A percentile compares a stretch with the other conserved stretches of the same genome.
Conservation (phyloP, 352 stramenopile species). For the Globisporangium nunn region DNA sequence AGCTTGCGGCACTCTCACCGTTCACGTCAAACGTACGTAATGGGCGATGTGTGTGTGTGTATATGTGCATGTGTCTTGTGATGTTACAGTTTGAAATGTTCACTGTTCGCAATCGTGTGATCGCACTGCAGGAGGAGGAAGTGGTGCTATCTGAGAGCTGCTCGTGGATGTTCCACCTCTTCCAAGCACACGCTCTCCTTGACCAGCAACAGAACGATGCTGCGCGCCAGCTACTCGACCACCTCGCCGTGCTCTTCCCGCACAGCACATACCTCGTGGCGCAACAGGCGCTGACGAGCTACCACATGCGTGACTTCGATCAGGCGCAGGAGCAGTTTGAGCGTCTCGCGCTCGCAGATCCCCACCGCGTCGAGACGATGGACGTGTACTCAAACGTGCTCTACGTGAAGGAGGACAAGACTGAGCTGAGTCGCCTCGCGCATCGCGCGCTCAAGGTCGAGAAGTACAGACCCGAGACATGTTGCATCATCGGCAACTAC, state of each 20-base stretch:
- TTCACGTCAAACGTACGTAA: conserved; percentile 39
- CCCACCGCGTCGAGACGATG: conserved; percentile 74
- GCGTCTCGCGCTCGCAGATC: conserved; percentile 47
- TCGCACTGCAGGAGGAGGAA: conserved; percentile 44
- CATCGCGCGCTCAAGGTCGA: conserved; percentile 91
- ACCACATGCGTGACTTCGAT: conserved; percentile 83
- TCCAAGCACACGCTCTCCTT: conserved; percentile 72
- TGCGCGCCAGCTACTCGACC: conserved; percentile 43
- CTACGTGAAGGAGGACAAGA: conserved; percentile 84
- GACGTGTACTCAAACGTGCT: conserved; percentile 85
- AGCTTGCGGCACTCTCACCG: conserved; percentile 74
- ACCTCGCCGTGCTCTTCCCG: conserved; percentile 48
- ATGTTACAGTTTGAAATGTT: background rate
- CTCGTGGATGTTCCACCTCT: conserved; percentile 81
- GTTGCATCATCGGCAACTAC: conserved; percentile 94
- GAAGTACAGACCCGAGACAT: conserved; percentile 98
- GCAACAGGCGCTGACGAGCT: conserved; percentile 71
- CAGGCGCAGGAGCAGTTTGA: conserved; percentile 72
- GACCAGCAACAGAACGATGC: conserved; percentile 76
- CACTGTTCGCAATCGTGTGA: background rate
- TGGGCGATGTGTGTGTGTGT: conserved; percentile 13
- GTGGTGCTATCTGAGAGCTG: conserved; percentile 33
- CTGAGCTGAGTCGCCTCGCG: conserved; percentile 84
- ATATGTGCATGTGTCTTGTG: too few species aligned
- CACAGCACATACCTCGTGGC: conserved; percentile 66